A percentile compares a stretch with the other conserved stretches of the same genome.
Evolutionary conservation across 169 alveolate genomes (phyloP).

Genomic region (Plasmodium adleri): DNA sequence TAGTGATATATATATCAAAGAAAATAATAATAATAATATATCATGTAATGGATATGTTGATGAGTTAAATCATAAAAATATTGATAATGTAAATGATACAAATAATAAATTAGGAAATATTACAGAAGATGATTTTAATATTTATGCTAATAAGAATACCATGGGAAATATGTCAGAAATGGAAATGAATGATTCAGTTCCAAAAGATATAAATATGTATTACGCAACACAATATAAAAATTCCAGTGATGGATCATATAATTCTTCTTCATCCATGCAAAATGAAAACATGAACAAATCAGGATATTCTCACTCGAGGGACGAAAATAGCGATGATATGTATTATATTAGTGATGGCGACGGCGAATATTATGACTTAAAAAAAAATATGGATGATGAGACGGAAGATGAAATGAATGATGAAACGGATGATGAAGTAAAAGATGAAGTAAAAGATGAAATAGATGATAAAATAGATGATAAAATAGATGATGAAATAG

Average conservation of each 20-base stretch:
- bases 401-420: neutral
- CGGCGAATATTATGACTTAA: neutral
- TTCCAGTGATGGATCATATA: slow-evolving; percentile 3
- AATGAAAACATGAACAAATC: neutral
- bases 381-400: slow-evolving; percentile 3
- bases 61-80: neutral
- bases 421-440: neutral
- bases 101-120: neutral
- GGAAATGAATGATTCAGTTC: neutral
- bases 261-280: neutral
- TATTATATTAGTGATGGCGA: neutral
- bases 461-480: neutral
- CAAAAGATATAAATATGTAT: neutral
- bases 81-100: neutral
- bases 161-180: neutral
- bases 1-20: neutral
- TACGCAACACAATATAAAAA: slow-evolving; percentile 14
- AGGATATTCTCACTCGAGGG: neutral
- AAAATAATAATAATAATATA: neutral
- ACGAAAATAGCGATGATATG: neutral
- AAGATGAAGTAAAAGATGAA: neutral
- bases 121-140: neutral
- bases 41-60: neutral
- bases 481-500: neutral
- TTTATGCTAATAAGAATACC: neutral